Percentiles rank a stretch among this genome's conserved stretches.
phyloP scores from a whole-genome alignment of 768 basidiomycete species.

The Neoboletus brunneissimus region DNA sequence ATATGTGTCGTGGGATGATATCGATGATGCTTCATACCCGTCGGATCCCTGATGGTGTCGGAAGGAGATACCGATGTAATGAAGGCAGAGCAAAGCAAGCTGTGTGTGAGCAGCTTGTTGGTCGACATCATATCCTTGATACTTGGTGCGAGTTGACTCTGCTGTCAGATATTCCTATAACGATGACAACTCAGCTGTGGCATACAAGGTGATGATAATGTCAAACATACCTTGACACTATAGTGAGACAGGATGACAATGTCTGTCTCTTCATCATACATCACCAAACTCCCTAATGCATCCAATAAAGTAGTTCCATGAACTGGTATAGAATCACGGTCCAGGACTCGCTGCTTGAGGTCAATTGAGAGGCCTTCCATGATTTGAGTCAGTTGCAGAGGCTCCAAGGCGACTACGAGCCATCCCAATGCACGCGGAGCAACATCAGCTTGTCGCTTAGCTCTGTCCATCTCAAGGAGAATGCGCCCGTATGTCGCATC shows the following conservation, averaged over 20 bases:
- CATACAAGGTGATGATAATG: accelerated
- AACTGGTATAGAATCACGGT: background rate
- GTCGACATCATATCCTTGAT: background rate
- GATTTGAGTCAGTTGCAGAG: background rate
- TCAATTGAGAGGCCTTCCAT: conserved; percentile 2
- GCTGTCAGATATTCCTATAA: conserved; percentile 5
- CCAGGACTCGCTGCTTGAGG: background rate
- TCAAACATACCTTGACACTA: conserved; percentile 5
- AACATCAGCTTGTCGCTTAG: background rate
- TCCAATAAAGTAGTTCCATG: background rate
- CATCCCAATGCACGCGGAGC: background rate
- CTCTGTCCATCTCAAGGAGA: background rate
- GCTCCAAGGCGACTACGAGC: background rate
- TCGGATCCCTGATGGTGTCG: background rate
- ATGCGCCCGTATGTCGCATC: conserved; percentile 1
- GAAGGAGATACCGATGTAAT: background rate
- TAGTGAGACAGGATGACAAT: conserved; percentile 3
- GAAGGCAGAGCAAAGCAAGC: background rate
- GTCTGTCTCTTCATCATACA: background rate
- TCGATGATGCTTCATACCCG: too few relatives aligned
- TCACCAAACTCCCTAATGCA: conserved; percentile 4
- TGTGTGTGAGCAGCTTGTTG: background rate
- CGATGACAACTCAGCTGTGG: background rate
- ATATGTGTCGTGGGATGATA: background rate
- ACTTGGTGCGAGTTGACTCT: background rate